These are phyloP conservation scores for Exophiala aquamarina DNA, from an alignment of 2,329 filamentous ascomycete genomes.

Conservation along the genomic window DNA sequence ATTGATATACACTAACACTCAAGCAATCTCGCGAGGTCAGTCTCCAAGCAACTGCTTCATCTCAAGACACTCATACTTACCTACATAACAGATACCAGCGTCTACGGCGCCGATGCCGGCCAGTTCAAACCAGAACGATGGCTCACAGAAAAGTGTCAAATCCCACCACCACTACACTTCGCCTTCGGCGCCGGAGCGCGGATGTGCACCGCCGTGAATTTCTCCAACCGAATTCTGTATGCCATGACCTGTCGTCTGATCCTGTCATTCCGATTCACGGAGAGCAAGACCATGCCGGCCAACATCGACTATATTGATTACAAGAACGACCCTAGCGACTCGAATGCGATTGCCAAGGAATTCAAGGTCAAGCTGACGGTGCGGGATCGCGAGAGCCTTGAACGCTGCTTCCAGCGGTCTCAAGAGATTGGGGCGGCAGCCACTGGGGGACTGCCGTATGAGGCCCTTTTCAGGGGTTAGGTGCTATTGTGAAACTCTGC, in stretches of 20 bases:
- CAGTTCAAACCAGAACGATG: conserved; percentile 79
- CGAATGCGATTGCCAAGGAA: conserved; percentile 13
- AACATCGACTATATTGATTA: conserved; percentile 24
- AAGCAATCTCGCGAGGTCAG: too few relatives aligned
- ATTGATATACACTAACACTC: too few relatives aligned
- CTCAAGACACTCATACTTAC: too few relatives aligned
- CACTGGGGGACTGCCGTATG: too few relatives aligned
- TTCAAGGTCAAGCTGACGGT: conserved; percentile 13
- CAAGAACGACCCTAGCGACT: conserved; percentile 27
- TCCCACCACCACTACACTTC: conserved; percentile 25
- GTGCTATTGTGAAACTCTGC: too few relatives aligned
- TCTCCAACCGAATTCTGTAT: conserved; percentile 27
- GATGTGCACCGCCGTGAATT: conserved; percentile 27
- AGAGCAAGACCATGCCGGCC: conserved; percentile 16
- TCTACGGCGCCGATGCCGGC: conserved; percentile 65
- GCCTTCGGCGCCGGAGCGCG: conserved; percentile 23
- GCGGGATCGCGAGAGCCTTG: conserved; percentile 1
- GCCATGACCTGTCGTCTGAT: conserved; percentile 27
- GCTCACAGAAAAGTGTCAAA: conserved; percentile 45
- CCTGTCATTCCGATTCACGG: conserved; percentile 21
- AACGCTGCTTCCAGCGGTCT: conserved; percentile 6
- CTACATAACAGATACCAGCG: too few relatives aligned
- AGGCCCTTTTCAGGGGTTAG: too few relatives aligned
- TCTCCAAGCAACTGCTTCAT: too few relatives aligned
- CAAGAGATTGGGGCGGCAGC: too few relatives aligned